These are phyloP conservation scores for Aspergillus affinis DNA, from an alignment of 495 filamentous ascomycete species.

Conservation along the genomic window DNA sequence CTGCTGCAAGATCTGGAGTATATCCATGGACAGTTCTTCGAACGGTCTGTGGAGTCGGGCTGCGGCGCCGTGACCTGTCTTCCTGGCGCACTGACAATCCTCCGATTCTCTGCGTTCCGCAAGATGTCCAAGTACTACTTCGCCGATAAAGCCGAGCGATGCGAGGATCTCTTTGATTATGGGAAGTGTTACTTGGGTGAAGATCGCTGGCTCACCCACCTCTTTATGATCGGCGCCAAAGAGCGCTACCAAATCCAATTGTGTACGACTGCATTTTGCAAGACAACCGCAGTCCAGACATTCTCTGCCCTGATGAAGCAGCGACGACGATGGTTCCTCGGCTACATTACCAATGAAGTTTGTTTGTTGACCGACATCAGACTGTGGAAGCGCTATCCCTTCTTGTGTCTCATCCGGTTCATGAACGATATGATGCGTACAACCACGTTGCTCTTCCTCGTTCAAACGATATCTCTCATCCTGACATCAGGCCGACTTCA, in stretches of 20 bases:
- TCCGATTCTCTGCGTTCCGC: conserved; percentile 94
- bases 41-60: conserved; percentile 92
- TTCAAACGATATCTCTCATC: conserved; percentile 84
- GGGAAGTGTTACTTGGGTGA: conserved; percentile 95
- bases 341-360: conserved; percentile 97
- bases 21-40: conserved; percentile 95
- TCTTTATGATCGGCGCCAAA: conserved; percentile 98
- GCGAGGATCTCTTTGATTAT: conserved; percentile 94
- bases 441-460: conserved; percentile 92
- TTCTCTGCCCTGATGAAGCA: conserved; percentile 89
- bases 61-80: conserved; percentile 95
- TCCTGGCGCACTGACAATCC: conserved; percentile 89
- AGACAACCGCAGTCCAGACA: conserved; percentile 94
- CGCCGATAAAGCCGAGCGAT: conserved; percentile 94
- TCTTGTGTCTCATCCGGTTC: conserved; percentile 85
- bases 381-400: conserved; percentile 87
- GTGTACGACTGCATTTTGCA: conserved; percentile 97
- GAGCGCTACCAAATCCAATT: conserved; percentile 94
- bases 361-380: conserved; percentile 97
- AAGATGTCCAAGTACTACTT: conserved; percentile 99
- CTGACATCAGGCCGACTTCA: conserved; percentile 76
- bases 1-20: conserved; percentile 98
- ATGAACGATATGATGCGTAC: conserved; percentile 97
- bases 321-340: conserved; percentile 93
- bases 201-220: conserved; percentile 95